phyloP scores from a whole-genome alignment of 1,139 yeast species.

The Saccharomyces hybrid region DNA sequence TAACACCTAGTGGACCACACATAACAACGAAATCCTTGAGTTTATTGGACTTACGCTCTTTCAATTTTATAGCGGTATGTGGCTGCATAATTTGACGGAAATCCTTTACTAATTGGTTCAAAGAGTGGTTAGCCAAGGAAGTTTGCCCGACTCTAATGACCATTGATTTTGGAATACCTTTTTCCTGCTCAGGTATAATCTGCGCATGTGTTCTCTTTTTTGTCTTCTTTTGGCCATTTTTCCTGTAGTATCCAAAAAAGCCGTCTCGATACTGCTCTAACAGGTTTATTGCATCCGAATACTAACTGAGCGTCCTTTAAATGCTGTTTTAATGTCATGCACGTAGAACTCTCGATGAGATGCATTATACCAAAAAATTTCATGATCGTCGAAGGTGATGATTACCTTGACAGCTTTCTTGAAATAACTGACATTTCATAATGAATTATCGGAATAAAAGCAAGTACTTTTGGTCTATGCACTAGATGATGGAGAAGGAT shows the following conservation, averaged over 20 bases:
- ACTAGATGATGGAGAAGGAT: no score
- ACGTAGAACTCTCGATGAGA: neutral
- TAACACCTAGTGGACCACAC: slow-evolving; percentile 95
- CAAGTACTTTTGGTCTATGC: no score
- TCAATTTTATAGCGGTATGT: slow-evolving; percentile 81
- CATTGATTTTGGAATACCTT: slow-evolving; percentile 83
- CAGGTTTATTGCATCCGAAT: neutral
- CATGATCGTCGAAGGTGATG: neutral
- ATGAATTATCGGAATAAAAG: neutral
- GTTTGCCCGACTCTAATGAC: slow-evolving; percentile 74
- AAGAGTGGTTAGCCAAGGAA: slow-evolving; percentile 69
- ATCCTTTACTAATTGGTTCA: slow-evolving; percentile 79
- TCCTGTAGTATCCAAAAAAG: neutral
- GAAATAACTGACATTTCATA: neutral
- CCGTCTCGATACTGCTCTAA: neutral
- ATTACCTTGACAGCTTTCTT: neutral
- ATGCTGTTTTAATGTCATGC: neutral
- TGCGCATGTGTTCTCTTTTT: slow-evolving; percentile 49
- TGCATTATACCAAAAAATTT: neutral
- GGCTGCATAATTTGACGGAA: slow-evolving; percentile 92
- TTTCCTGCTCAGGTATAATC: slow-evolving; percentile 52
- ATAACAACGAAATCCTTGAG: slow-evolving; percentile 86
- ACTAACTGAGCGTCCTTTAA: neutral
- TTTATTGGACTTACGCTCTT: slow-evolving; percentile 80
- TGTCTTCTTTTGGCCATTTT: slow-evolving; percentile 4